Evolutionary conservation across 495 filamentous ascomycete genomes (phyloP).

Genomic region (Delitschia confertaspora): DNA sequence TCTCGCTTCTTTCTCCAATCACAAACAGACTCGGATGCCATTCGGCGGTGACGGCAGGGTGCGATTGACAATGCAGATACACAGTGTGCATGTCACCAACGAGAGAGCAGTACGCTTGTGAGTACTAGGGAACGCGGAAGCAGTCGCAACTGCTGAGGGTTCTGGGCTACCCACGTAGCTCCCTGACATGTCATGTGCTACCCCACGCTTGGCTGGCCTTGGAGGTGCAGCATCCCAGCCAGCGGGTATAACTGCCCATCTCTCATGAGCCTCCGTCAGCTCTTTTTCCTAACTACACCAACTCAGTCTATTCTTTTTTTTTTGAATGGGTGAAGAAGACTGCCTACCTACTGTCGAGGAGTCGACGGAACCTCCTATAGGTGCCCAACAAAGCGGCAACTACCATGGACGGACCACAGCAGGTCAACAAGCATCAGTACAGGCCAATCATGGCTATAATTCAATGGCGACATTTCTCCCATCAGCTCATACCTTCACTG

Average conservation of each 20-base stretch:
- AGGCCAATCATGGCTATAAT: neutral
- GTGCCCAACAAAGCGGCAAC: constrained; percentile 11
- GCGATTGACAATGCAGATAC: too few relatives aligned
- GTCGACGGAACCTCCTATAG: constrained; percentile 29
- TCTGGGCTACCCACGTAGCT: constrained; percentile 25
- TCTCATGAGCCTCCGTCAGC: constrained; percentile 28
- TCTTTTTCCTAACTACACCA: constrained; percentile 15
- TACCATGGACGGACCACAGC: constrained; percentile 14
- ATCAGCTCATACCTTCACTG: constrained; percentile 21
- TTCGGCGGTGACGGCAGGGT: too few relatives aligned
- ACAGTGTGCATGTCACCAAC: too few relatives aligned
- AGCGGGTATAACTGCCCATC: constrained; percentile 17
- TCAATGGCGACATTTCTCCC: constrained; percentile 1
- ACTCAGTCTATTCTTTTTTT: constrained; percentile 12
- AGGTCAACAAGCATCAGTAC: constrained; percentile 1
- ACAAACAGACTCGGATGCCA: too few relatives aligned
- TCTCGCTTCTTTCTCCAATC: too few relatives aligned
- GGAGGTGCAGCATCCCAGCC: too few relatives aligned
- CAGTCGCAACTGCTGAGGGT: constrained; percentile 12
- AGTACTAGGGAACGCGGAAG: constrained; percentile 19
- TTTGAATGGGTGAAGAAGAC: constrained; percentile 30
- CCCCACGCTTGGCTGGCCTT: constrained; percentile 13
- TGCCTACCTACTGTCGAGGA: constrained; percentile 23
- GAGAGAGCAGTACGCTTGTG: too few relatives aligned
- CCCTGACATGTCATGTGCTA: constrained; percentile 18